Evolutionary conservation across 345 rosid species (phyloP).

Genomic region (Limnanthes douglasii): DNA sequence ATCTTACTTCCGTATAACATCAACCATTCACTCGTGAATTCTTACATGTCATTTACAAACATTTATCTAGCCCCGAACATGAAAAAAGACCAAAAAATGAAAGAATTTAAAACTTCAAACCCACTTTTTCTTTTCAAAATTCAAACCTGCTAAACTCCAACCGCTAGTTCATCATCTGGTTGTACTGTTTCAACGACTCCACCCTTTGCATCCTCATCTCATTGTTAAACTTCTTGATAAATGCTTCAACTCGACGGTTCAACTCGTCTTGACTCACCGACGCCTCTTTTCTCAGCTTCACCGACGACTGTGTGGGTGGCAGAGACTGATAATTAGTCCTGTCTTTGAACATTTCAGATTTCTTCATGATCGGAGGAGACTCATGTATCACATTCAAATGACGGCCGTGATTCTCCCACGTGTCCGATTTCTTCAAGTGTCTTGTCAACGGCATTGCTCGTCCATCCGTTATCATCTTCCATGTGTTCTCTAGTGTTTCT

Average conservation of each 20-base stretch:
- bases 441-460: slow-evolving; percentile 64
- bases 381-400: too few relatives aligned
- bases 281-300: slow-evolving; percentile 35
- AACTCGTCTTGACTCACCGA: slow-evolving; percentile 81
- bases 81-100: too few relatives aligned
- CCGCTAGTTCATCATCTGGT: too few relatives aligned
- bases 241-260: slow-evolving; percentile 73
- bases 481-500: slow-evolving; percentile 85
- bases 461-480: slow-evolving; percentile 87
- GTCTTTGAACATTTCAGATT: slow-evolving; percentile 39
- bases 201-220: slow-evolving; percentile 80
- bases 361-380: slow-evolving; percentile 8
- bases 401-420: too few relatives aligned
- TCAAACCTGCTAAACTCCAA: too few relatives aligned
- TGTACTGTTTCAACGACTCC: slow-evolving; percentile 48
- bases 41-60: too few relatives aligned
- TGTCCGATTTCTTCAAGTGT: slow-evolving; percentile 76
- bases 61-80: too few relatives aligned
- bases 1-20: too few relatives aligned
- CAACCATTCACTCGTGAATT: too few relatives aligned
- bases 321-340: too few relatives aligned
- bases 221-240: slow-evolving; percentile 59
- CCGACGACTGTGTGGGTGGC: slow-evolving; percentile 14
- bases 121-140: too few relatives aligned
- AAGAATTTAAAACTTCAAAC: too few relatives aligned